These are phyloP conservation scores for Trametes gibbosa DNA, from an alignment of 768 basidiomycete genomes.

Conservation along the genomic window DNA sequence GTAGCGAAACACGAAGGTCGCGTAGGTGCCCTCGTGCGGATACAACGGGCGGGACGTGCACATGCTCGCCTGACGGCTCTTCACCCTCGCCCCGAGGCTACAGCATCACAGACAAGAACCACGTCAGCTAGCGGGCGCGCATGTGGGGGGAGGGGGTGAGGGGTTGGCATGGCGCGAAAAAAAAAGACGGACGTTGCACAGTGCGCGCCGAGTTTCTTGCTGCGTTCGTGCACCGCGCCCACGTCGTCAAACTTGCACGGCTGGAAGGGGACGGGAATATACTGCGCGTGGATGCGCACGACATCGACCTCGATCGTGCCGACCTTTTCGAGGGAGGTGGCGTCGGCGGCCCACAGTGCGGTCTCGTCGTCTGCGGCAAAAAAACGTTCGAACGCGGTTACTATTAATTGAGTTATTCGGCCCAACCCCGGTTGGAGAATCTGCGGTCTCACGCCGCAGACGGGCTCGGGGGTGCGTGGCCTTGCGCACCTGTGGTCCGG, in stretches of 20 bases:
- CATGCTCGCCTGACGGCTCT: background rate
- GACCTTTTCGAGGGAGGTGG: background rate
- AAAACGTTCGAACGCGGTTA: too few relatives aligned
- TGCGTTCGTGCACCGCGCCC: constrained; percentile 19
- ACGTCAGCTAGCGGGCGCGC: too few relatives aligned
- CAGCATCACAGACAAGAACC: too few relatives aligned
- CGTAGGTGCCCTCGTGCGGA: constrained; percentile 3
- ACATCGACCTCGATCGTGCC: constrained; percentile 9
- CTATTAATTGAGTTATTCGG: too few relatives aligned
- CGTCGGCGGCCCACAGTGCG: background rate
- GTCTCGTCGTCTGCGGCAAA: constrained; percentile 9
- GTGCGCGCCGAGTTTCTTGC: constrained; percentile 22
- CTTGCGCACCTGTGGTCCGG: constrained; percentile 11
- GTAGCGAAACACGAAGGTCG: constrained; percentile 18
- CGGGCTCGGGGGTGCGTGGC: too few relatives aligned
- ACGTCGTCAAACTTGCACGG: background rate
- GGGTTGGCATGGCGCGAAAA: background rate
- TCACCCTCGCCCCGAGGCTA: constrained; percentile 9
- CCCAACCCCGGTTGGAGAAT: too few relatives aligned
- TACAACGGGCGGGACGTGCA: background rate
- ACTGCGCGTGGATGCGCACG: background rate
- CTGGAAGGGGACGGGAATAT: background rate
- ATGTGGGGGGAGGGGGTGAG: too few relatives aligned
- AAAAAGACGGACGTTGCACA: constrained; percentile 10
- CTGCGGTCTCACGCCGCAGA: too few relatives aligned